Evolutionary conservation across 2,329 filamentous ascomycete species (phyloP), one percentile per base, ranked within the genome.

Genomic region (Cercospora zeae-maydis): DNA sequence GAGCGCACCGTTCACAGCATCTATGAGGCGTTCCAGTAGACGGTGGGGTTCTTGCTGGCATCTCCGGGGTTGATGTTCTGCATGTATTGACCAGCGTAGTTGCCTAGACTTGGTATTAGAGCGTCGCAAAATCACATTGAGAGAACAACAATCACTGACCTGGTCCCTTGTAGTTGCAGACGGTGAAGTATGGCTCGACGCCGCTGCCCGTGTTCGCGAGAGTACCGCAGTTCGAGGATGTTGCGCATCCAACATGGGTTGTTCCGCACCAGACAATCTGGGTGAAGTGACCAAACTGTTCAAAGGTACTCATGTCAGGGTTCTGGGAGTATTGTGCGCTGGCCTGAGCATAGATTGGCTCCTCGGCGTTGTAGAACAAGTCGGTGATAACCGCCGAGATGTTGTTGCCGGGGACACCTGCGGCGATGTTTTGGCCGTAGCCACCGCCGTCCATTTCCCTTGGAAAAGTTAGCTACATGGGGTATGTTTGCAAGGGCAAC

Each of bases 371-470:
- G 84, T 97, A 97, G 91, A 95, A 97, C 79, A 88, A 82, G 75
- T 93, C 84, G 72, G 87, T 91, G 74, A 93, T 87, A 69, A 89
- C 86, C 67, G 84, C 81, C 59, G 86, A 85, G 66, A 91, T 81
- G 52, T 87, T 83, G 64, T 76, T 78, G n/a, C 79, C 75, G 1
- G 77, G 73, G 64, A 85, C 82, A 68, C 88, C 82, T 64, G 88
- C 87, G 73, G 91, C 93, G 63, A 98, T 88, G 84, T 98, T 99
- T 81, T 99, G 95, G 47, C 95, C 95, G 74, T 95, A 96, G 49
- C 83, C 82, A 60, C 86, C 86, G 56, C 80, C 82, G 66, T 85
- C 84, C 52, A 84, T 79, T 27, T 79, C 75, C 70, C 83, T 86
- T 70, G 27, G 19, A 36, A 14, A 34, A 63, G 71, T 82, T 65